Evolutionary conservation across 1,139 yeast genomes (phyloP).

Genomic region (Scheffersomyces titani): DNA sequence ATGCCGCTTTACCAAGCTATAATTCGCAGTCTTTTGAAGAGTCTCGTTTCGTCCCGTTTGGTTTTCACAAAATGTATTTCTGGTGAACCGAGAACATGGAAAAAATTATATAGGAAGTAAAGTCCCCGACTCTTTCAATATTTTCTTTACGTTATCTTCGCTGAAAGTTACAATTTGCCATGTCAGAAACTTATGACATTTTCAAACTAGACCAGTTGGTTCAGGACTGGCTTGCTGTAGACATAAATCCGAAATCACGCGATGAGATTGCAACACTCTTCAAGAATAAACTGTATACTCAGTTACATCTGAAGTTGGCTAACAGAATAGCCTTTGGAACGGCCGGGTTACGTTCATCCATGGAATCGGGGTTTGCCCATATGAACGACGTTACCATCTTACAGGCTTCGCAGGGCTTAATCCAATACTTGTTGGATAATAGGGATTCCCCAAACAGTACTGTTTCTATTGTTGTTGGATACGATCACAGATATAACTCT

Average conservation of each 20-base stretch:
- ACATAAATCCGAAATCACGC: slow-evolving; percentile 52
- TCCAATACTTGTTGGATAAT: slow-evolving; percentile 49
- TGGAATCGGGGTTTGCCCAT: slow-evolving; percentile 88
- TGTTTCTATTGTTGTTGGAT: slow-evolving; percentile 72
- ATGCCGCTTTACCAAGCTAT: not conserved
- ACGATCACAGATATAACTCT: slow-evolving; percentile 88
- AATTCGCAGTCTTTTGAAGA: not conserved
- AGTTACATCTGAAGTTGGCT: slow-evolving; percentile 52
- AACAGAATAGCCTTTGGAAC: slow-evolving; percentile 83
- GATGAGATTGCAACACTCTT: slow-evolving; percentile 56
- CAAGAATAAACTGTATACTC: slow-evolving; percentile 35
- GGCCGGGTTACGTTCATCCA: slow-evolving; percentile 82
- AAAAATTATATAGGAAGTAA: not conserved
- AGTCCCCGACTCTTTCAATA: not conserved
- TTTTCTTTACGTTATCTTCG: not conserved
- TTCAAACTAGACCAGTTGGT: slow-evolving; percentile 35
- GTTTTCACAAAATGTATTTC: not conserved
- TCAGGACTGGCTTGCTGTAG: slow-evolving; percentile 43
- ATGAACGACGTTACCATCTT: slow-evolving; percentile 89
- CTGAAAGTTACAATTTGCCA: not conserved
- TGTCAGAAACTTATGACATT: not conserved
- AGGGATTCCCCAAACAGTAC: slow-evolving; percentile 17
- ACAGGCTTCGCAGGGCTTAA: slow-evolving; percentile 92
- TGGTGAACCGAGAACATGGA: not conserved
- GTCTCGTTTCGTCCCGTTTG: not conserved